phyloP scores from a whole-genome alignment of 192 early-diverging fungal genomes.

The Podila epigama region DNA sequence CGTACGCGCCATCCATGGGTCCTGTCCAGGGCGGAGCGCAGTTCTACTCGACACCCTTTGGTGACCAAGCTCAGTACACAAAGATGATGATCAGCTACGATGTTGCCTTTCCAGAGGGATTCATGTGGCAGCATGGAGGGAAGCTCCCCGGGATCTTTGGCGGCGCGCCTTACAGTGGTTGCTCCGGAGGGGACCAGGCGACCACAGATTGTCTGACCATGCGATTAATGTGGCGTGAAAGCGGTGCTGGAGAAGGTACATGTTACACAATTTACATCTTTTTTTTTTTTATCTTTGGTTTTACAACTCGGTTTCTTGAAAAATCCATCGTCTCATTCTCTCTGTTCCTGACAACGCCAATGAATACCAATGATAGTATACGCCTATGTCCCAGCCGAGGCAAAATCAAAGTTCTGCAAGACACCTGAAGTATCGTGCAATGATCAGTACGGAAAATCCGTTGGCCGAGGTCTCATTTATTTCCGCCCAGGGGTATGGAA shows the following conservation, averaged over 20 bases:
- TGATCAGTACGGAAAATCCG: constrained; percentile 57
- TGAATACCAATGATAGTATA: constrained; percentile 46
- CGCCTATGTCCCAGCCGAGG: constrained; percentile 52
- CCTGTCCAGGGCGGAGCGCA: constrained; percentile 49
- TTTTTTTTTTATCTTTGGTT: neutral
- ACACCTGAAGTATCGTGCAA: constrained; percentile 44
- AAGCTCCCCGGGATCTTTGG: constrained; percentile 60
- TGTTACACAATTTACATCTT: neutral
- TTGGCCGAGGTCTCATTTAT: constrained; percentile 56
- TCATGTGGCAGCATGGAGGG: constrained; percentile 56
- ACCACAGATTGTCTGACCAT: constrained; percentile 54
- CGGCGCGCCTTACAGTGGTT: constrained; percentile 47
- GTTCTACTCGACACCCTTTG: constrained; percentile 55
- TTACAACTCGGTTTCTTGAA: neutral
- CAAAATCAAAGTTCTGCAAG: constrained; percentile 39
- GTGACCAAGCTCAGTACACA: constrained; percentile 31
- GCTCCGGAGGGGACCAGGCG: constrained; percentile 57
- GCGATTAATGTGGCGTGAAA: constrained; percentile 58
- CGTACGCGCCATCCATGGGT: constrained; percentile 47
- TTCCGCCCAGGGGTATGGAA: constrained; percentile 51
- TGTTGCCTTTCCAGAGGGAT: constrained; percentile 52
- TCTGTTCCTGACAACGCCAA: neutral
- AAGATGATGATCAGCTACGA: constrained; percentile 56
- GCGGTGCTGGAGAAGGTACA: constrained; percentile 45
- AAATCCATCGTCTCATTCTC: neutral